These are phyloP conservation scores for Ascochyta lentis DNA, from an alignment of 2,329 filamentous ascomycete genomes.

Conservation along the genomic window DNA sequence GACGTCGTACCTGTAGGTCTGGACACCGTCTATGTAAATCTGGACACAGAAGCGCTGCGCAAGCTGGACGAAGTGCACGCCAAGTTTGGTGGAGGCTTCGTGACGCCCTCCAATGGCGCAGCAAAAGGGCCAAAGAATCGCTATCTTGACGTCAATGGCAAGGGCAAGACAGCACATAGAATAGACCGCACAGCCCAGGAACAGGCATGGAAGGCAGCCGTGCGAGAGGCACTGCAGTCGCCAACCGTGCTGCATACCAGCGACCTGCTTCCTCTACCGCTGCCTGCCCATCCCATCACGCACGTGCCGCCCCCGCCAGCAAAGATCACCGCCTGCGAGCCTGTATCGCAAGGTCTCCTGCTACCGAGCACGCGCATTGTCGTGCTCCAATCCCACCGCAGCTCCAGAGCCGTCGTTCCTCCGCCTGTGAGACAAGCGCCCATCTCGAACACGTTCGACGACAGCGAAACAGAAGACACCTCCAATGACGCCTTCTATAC, in stretches of 20 bases:
- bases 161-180: constrained; percentile 22
- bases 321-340: constrained; percentile 91
- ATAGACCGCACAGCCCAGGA: constrained; percentile 40
- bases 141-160: constrained; percentile 49
- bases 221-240: constrained; percentile 76
- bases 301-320: constrained; percentile 84
- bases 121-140: constrained; percentile 39
- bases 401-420: constrained; percentile 58
- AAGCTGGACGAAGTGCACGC: constrained; percentile 83
- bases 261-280: constrained; percentile 79
- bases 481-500: constrained; percentile 93
- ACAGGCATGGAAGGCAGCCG: constrained; percentile 48
- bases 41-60: constrained; percentile 80
- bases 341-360: constrained; percentile 85
- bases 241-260: constrained; percentile 82
- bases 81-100: constrained; percentile 74
- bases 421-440: constrained; percentile 52
- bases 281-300: constrained; percentile 81
- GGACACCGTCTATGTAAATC: constrained; percentile 84
- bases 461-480: constrained; percentile 83
- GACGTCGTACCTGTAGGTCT: constrained; percentile 81
- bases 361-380: constrained; percentile 82
- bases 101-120: constrained; percentile 42
- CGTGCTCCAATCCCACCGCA: constrained; percentile 67
- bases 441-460: constrained; percentile 66